Conservation (phyloP, 148 eudicot genomes). For the Fallopia convolvulus region DNA sequence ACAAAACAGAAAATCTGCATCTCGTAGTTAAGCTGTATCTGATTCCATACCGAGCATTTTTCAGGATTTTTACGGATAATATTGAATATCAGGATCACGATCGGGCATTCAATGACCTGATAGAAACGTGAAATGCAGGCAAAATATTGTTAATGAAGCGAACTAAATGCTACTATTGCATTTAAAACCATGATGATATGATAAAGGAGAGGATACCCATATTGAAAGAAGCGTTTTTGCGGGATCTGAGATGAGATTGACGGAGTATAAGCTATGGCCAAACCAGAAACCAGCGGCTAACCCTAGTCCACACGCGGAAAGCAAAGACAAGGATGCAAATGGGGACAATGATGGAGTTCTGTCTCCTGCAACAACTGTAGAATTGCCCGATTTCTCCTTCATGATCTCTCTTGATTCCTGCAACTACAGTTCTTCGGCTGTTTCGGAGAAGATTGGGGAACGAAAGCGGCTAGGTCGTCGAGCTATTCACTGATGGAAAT, state of each 20-base stretch:
- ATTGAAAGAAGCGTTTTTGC: constrained; percentile 37
- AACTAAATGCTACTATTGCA: background rate
- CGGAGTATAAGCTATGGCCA: constrained; percentile 29
- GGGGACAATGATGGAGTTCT: constrained; percentile 15
- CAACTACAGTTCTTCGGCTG: background rate
- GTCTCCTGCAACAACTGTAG: background rate
- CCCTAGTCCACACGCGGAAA: constrained; percentile 45
- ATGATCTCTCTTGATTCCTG: background rate
- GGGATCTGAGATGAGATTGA: constrained; percentile 42
- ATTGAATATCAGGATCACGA: constrained; percentile 49
- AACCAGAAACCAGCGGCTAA: constrained; percentile 39
- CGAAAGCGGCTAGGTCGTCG: background rate
- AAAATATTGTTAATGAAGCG: background rate
- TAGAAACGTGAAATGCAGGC: constrained; percentile 1
- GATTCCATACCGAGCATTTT: constrained; percentile 49
- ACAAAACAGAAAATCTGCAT: background rate
- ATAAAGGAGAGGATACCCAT: constrained; percentile 34
- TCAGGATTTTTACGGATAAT: constrained; percentile 38
- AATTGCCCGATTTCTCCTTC: background rate
- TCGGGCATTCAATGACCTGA: constrained; percentile 53
- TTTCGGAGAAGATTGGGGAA: background rate
- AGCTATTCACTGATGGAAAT: background rate
- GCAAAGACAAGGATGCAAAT: constrained; percentile 32
- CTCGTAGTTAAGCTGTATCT: background rate
- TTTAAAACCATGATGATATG: background rate